Conservation (phyloP, 2,329 filamentous ascomycete genomes). For the Calcarisporium arbuscula region DNA sequence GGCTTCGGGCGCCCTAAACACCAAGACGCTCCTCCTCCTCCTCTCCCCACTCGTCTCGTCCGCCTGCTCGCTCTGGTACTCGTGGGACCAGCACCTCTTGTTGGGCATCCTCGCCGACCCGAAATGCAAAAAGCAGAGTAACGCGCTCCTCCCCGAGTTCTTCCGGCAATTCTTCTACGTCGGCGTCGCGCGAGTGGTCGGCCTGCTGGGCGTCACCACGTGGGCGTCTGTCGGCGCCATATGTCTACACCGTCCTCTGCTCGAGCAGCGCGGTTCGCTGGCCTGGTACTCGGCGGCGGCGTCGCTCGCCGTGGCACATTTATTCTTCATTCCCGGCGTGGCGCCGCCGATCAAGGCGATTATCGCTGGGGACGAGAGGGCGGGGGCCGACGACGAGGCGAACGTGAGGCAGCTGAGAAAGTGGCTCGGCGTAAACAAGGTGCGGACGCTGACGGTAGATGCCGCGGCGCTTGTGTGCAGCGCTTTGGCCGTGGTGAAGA, state of each 20-base stretch:
- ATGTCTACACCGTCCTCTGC: constrained; percentile 14
- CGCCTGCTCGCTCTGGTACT: constrained; percentile 38
- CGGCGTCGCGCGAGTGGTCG: constrained; percentile 26
- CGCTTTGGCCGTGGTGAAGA: no score
- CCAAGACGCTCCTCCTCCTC: no score
- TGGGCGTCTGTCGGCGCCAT: constrained; percentile 21
- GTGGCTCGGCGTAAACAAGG: no score
- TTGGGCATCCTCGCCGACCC: constrained; percentile 28
- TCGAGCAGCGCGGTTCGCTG: constrained; percentile 17
- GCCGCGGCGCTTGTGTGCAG: no score
- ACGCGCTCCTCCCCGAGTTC: constrained; percentile 35
- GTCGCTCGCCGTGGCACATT: constrained; percentile 22
- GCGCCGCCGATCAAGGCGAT: constrained; percentile 24
- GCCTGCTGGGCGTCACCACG: constrained; percentile 27
- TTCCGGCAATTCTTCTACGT: constrained; percentile 34
- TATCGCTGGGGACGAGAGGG: constrained; percentile 17
- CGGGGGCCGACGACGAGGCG: no score
- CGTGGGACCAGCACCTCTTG: constrained; percentile 38
- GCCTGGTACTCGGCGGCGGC: constrained; percentile 27
- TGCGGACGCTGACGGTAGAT: no score
- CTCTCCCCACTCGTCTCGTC: constrained; percentile 40
- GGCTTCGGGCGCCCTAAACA: no score
- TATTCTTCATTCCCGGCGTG: constrained; percentile 27
- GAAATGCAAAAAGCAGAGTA: constrained; percentile 21
- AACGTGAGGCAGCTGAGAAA: no score